phyloP scores from a whole-genome alignment of 2,329 filamentous ascomycete genomes.

The Diplodia seriata region DNA sequence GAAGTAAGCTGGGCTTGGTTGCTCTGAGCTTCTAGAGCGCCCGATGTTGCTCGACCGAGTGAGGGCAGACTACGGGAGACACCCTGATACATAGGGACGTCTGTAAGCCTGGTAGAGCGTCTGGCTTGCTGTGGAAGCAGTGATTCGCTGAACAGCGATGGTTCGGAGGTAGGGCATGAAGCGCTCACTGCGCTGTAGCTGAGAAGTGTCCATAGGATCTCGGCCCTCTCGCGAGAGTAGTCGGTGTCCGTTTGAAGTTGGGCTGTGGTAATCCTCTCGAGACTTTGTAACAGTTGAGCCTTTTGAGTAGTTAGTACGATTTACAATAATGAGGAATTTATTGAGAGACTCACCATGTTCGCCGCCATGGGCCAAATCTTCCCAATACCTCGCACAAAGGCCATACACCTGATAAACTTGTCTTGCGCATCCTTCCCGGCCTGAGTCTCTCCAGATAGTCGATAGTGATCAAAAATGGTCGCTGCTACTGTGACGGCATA shows the following conservation, averaged over 20 bases:
- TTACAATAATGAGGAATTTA: too few relatives aligned
- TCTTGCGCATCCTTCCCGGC: constrained; percentile 53
- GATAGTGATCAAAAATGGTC: constrained; percentile 62
- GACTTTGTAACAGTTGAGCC: neutral
- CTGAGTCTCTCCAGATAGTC: constrained; percentile 53
- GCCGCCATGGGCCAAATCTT: constrained; percentile 55
- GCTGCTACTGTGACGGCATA: constrained; percentile 61
- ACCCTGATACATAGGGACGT: neutral
- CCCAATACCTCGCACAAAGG: constrained; percentile 51
- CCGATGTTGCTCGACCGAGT: neutral
- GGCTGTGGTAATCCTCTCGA: constrained; percentile 12
- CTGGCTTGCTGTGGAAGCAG: constrained; percentile 7
- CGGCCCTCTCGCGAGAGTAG: neutral
- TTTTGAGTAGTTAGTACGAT: neutral
- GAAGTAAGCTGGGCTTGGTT: constrained; percentile 4
- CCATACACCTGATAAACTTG: constrained; percentile 54
- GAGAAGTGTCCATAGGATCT: constrained; percentile 15
- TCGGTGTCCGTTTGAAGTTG: neutral
- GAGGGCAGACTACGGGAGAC: neutral
- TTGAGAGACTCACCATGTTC: constrained; percentile 39
- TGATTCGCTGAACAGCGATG: constrained; percentile 14
- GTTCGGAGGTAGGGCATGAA: neutral
- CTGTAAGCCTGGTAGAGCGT: neutral
- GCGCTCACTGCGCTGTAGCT: constrained; percentile 16
- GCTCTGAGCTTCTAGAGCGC: neutral